A percentile compares a stretch with the other conserved stretches of the same genome.
These are phyloP conservation scores for Acrasis kona DNA, from an alignment of 78 protist genomes.

Conservation along the genomic window DNA sequence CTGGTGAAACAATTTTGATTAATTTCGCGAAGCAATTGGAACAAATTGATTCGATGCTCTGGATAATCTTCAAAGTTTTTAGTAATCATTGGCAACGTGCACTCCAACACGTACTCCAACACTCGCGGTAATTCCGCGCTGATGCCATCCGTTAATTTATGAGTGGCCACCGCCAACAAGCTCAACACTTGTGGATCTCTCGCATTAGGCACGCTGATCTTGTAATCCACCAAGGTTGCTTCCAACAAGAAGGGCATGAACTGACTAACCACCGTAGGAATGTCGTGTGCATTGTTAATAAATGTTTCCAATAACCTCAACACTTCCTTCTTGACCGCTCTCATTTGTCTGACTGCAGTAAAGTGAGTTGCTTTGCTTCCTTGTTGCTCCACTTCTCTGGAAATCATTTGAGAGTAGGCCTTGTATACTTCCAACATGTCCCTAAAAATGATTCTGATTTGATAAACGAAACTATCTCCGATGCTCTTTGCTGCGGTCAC, in stretches of 20 bases:
- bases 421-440: slow-evolving; percentile 70
- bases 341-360: slow-evolving; percentile 40
- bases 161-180: neutral
- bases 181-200: slow-evolving; percentile 57
- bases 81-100: slow-evolving; percentile 83
- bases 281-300: slow-evolving; percentile 27
- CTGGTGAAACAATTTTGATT: slow-evolving; percentile 71
- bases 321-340: slow-evolving; percentile 72
- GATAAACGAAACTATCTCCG: slow-evolving; percentile 63
- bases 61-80: slow-evolving; percentile 78
- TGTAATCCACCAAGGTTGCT: slow-evolving; percentile 75
- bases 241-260: slow-evolving; percentile 77
- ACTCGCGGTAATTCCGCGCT: slow-evolving; percentile 45
- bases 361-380: slow-evolving; percentile 27
- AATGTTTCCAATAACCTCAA: slow-evolving; percentile 65
- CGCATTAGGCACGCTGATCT: slow-evolving; percentile 45
- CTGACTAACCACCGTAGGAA: neutral
- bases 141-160: neutral
- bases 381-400: slow-evolving; percentile 30
- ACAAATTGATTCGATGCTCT: slow-evolving; percentile 79
- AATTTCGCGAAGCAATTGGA: slow-evolving; percentile 72
- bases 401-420: slow-evolving; percentile 34
- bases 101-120: slow-evolving; percentile 67
- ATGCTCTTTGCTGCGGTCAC: slow-evolving; percentile 51
- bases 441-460: slow-evolving; percentile 69